Evolutionary conservation across 257 asterid species (phyloP), one percentile per base, ranked within the genome.

Genomic region (Pogostemon cablin): DNA sequence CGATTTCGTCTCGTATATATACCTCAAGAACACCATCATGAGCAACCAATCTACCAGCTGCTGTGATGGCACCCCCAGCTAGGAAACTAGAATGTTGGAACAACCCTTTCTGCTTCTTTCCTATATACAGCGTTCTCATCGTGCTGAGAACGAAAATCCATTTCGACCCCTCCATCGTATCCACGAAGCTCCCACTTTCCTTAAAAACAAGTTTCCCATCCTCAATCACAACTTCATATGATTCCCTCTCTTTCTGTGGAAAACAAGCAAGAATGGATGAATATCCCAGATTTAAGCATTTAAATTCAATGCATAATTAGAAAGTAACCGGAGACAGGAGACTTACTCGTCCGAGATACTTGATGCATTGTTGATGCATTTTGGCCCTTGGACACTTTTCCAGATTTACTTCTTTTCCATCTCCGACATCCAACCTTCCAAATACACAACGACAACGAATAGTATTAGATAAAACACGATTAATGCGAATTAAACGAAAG

Each of bases 121-220:
- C 99, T 3, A 93, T 80, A 68, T 93, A 93, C 47, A 93, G 77
- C 38, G 77, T 72, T 76, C 99, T 83, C 1, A 88, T 80, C 4
- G 97, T 93, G 86, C 97, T 93, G 6, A 90, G 96, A 56, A 90
- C 98, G 48, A 90, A 93, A 64, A 93, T 93, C 96, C 96, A 93
- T 73, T 93, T 93, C 5, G 97, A 87, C 50, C 95, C 96, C 75
- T 87, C 96, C 3, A 72, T 12, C 0, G 96, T 85, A 11, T 91
- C 79, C 4, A 93, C 87, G 39, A 85, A 85, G 25, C 7, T 52
- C 3, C 95, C 96, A 0, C 89, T 91, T 50, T 81, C 82, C 83
- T 80, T 89, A 84, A 81, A 89, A 34, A 80, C 62, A 0, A 93
- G 96, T 78, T 86, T 93, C 75, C 96, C 99, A 4, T 86, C 60